phyloP scores from a whole-genome alignment of 768 basidiomycete species.

The Boletus bicolor region DNA sequence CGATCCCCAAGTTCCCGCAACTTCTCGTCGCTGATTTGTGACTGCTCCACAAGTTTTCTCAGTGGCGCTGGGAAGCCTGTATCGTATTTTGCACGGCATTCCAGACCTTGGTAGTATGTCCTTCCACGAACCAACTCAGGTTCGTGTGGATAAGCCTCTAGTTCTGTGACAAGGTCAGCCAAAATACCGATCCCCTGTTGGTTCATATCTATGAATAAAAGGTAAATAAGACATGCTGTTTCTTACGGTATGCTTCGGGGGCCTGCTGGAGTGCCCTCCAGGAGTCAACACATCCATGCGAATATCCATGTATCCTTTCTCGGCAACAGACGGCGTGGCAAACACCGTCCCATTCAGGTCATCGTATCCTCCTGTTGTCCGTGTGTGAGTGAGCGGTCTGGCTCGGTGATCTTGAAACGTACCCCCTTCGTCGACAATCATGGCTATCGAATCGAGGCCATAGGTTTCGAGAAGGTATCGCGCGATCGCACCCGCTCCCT shows the following conservation, averaged over 20 bases:
- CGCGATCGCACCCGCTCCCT: constrained; percentile 45
- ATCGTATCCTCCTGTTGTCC: constrained; percentile 27
- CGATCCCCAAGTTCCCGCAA: constrained; percentile 11
- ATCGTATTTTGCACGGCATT: constrained; percentile 42
- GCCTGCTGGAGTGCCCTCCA: constrained; percentile 55
- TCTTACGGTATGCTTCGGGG: constrained; percentile 49
- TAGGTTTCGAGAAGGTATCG: constrained; percentile 40
- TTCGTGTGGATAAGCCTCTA: constrained; percentile 44
- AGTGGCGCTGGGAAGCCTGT: constrained; percentile 29
- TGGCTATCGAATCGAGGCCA: constrained; percentile 47
- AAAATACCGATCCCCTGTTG: constrained; percentile 49
- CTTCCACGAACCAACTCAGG: constrained; percentile 29
- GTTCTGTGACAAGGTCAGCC: constrained; percentile 41
- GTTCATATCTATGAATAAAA: neutral
- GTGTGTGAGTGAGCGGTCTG: neutral
- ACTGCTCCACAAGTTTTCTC: constrained; percentile 22
- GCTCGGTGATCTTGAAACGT: neutral
- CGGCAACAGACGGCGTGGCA: constrained; percentile 32
- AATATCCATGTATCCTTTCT: constrained; percentile 45
- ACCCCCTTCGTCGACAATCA: constrained; percentile 64
- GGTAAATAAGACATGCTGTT: neutral
- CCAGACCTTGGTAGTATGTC: constrained; percentile 33
- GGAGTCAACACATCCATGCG: constrained; percentile 42
- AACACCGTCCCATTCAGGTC: constrained; percentile 31
- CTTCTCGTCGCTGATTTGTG: constrained; percentile 21